Evolutionary conservation across 192 early-diverging fungal species (phyloP).

Genomic region (Coemansia sp.): DNA sequence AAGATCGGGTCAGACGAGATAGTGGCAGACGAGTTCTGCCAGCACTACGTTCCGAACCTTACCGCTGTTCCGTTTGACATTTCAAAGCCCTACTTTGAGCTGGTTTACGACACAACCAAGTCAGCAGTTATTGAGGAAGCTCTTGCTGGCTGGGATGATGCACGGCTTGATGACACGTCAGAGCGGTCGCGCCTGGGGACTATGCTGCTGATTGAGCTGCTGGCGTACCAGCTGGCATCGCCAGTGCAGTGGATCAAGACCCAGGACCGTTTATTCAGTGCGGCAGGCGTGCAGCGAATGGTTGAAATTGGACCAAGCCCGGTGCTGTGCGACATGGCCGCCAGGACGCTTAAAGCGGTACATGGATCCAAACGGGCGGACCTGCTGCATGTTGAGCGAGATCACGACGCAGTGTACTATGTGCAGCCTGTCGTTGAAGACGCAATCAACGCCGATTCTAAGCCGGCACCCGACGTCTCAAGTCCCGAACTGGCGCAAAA

Average conservation of each 20-base stretch:
- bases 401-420: slow-evolving; percentile 20
- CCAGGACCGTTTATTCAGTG: slow-evolving; percentile 78
- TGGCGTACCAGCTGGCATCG: slow-evolving; percentile 93
- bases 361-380: not conserved
- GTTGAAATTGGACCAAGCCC: slow-evolving; percentile 90
- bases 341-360: slow-evolving; percentile 30
- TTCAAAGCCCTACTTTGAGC: slow-evolving; percentile 70
- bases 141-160: slow-evolving; percentile 66
- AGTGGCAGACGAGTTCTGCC: slow-evolving; percentile 63
- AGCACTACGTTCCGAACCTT: slow-evolving; percentile 93
- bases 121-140: slow-evolving; percentile 64
- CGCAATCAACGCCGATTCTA: not conserved
- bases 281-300: slow-evolving; percentile 74
- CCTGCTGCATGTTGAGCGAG: slow-evolving; percentile 23
- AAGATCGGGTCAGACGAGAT: slow-evolving; percentile 69
- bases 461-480: not conserved
- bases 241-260: slow-evolving; percentile 96
- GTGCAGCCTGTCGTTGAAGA: not conserved
- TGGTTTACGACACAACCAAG: slow-evolving; percentile 66
- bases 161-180: slow-evolving; percentile 18
- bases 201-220: slow-evolving; percentile 78
- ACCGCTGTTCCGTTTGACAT: slow-evolving; percentile 87
- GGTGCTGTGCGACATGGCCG: slow-evolving; percentile 85
- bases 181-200: slow-evolving; percentile 74
- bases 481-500: too few relatives aligned